Evolutionary conservation across 352 stramenopile species (phyloP), one percentile per base, ranked within the genome.

Genomic region (Aphanomyces cochlioides): DNA sequence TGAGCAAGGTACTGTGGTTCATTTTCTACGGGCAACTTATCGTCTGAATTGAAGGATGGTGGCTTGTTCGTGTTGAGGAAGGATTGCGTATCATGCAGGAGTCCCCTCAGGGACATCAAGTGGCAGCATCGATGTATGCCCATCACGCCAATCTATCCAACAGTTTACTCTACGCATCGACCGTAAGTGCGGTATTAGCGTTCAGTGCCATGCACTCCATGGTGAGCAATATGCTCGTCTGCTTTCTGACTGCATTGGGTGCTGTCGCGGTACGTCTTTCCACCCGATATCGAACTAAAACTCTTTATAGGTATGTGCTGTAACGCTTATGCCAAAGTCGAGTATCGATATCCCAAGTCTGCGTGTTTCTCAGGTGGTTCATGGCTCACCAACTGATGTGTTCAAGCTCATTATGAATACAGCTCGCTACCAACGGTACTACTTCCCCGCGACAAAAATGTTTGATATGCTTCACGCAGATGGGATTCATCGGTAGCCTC

Each of bases 171-270:
- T 75, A 90, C 7, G 81, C 82, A 54, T 88, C 84, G 5, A 37
- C 79, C 10, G 66, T 90, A 47, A 85, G 83, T 47, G 85, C 87
- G 1, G 75, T 88, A 34, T 74, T 95, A 15, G 84, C 83, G 64
- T 95, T 95, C 71, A 93, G 84, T 71, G 90, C 87, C 77, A 90
- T 91, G 81, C 92, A 90, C 70, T 95, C 87, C 59, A 92, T 91
- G 69, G 77, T 89, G 28, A 76, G 77, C 75, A 92, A 93, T 58
- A 90, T 91, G 85, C 77, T 95, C 36, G 43, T 93, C 28, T 90
- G 83, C 73, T 92, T 93, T 66, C 47, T 80, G 39, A 90, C 79
- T 10, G 87, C 87, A n/a, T 67, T 80, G 1, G 78, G 76, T 7
- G 83, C 87, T 1, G 77, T 95, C 43, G 82, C 68, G 0, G 85